phyloP scores from a whole-genome alignment of 495 filamentous ascomycete species.

The Ramalina intermedia region DNA sequence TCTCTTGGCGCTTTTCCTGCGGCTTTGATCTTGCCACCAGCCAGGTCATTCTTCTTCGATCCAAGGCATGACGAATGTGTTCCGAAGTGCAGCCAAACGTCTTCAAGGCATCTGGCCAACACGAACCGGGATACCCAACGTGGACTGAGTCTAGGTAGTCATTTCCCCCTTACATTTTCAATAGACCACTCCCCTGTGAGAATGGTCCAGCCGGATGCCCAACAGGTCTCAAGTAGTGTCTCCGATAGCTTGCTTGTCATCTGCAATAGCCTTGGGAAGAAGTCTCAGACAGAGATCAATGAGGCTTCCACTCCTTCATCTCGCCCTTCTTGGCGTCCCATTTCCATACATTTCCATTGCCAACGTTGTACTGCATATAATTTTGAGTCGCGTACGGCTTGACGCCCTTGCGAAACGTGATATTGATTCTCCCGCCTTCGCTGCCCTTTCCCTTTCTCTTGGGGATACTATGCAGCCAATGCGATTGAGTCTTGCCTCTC shows the following conservation, averaged over 20 bases:
- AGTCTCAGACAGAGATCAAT: not conserved
- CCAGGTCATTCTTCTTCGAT: not conserved
- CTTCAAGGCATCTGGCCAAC: too few relatives aligned
- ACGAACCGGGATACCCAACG: too few relatives aligned
- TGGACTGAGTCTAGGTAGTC: too few relatives aligned
- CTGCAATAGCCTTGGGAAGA: not conserved
- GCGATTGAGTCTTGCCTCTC: constrained; percentile 49
- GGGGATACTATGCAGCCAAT: constrained; percentile 64
- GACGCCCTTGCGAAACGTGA: constrained; percentile 54
- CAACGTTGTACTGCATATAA: constrained; percentile 64
- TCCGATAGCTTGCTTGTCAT: too few relatives aligned
- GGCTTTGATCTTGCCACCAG: not conserved
- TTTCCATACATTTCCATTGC: constrained; percentile 42
- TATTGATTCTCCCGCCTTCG: constrained; percentile 53
- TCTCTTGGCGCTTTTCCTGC: not conserved
- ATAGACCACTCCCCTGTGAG: too few relatives aligned
- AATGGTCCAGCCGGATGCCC: too few relatives aligned
- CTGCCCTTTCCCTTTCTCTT: constrained; percentile 46
- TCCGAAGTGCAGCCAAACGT: too few relatives aligned
- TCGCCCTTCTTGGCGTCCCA: constrained; percentile 41
- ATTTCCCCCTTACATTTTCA: too few relatives aligned
- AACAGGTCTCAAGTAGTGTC: too few relatives aligned
- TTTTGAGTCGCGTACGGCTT: constrained; percentile 55
- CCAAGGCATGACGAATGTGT: too few relatives aligned
- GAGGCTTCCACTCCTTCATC: constrained; percentile 35